Conservation (phyloP, 2,329 filamentous ascomycete genomes). For the Aureobasidium sp. region DNA sequence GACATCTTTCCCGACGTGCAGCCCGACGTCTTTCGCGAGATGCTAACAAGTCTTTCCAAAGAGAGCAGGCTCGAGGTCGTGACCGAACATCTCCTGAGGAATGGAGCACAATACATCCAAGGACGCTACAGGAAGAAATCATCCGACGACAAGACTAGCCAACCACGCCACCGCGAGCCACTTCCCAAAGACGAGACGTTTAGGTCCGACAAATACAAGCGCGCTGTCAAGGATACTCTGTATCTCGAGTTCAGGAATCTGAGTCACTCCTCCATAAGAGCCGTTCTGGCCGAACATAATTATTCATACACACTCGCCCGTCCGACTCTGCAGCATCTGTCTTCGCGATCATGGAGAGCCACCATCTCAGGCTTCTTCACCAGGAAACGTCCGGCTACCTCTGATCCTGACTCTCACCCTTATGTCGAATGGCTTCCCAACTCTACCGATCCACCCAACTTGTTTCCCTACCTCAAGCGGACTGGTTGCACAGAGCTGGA, state of each 20-base stretch:
- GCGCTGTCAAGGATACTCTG: slow-evolving; percentile 58
- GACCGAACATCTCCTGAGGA: slow-evolving; percentile 68
- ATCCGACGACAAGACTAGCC: not conserved
- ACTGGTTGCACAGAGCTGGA: slow-evolving; percentile 54
- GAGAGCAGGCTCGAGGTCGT: slow-evolving; percentile 71
- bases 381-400: slow-evolving; percentile 51
- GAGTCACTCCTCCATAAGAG: slow-evolving; percentile 64
- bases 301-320: slow-evolving; percentile 68
- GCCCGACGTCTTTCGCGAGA: slow-evolving; percentile 73
- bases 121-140: slow-evolving; percentile 45
- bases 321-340: slow-evolving; percentile 58
- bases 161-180: slow-evolving; percentile 11
- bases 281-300: slow-evolving; percentile 72
- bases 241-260: slow-evolving; percentile 70
- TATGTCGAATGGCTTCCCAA: slow-evolving; percentile 54
- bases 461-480: slow-evolving; percentile 53
- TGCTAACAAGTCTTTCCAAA: slow-evolving; percentile 65
- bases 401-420: slow-evolving; percentile 51
- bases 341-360: slow-evolving; percentile 69
- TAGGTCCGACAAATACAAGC: slow-evolving; percentile 57
- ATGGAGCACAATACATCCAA: slow-evolving; percentile 60
- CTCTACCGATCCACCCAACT: slow-evolving; percentile 41
- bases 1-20: slow-evolving; percentile 74
- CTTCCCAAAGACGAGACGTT: slow-evolving; percentile 59
- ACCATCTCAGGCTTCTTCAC: slow-evolving; percentile 64